These are phyloP conservation scores for Auricularia heimuer DNA, from an alignment of 768 basidiomycete genomes.

Conservation along the genomic window DNA sequence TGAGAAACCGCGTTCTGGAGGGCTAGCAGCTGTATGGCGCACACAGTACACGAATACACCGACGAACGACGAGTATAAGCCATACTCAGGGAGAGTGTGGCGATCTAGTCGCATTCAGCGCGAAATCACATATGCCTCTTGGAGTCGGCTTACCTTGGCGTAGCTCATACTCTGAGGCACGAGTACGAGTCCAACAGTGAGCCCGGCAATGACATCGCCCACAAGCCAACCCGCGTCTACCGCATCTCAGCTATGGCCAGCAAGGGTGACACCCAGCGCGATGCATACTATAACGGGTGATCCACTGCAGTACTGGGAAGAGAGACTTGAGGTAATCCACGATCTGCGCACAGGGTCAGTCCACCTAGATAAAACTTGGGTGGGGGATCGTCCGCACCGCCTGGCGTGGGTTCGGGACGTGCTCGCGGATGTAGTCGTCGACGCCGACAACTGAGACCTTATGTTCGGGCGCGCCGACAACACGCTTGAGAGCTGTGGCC, in stretches of 20 bases:
- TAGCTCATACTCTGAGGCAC: conserved; percentile 94
- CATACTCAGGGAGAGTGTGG: conserved; percentile 80
- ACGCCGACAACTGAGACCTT: conserved; percentile 50
- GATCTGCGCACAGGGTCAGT: conserved; percentile 29
- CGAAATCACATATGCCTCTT: background rate
- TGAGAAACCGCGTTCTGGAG: background rate
- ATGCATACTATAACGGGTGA: conserved; percentile 70
- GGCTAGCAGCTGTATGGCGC: conserved; percentile 17
- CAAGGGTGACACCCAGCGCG: background rate
- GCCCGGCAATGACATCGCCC: conserved; percentile 75
- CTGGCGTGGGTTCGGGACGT: conserved; percentile 36
- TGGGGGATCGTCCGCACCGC: conserved; percentile 30
- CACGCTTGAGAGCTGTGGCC: conserved; percentile 28
- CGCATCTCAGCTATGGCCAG: background rate
- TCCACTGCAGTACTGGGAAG: conserved; percentile 84
- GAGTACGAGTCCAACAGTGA: conserved; percentile 92
- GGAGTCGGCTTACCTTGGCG: conserved; percentile 40
- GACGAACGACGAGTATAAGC: conserved; percentile 89
- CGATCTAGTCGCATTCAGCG: conserved; percentile 29
- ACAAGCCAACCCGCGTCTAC: background rate
- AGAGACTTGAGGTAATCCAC: conserved; percentile 56
- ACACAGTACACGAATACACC: conserved; percentile 80
- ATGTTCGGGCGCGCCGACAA: conserved; percentile 53
- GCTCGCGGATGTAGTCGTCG: conserved; percentile 39
- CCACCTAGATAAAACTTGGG: background rate